Conservation (phyloP, 2,329 filamentous ascomycete genomes). For the Colletotrichum sp. region DNA sequence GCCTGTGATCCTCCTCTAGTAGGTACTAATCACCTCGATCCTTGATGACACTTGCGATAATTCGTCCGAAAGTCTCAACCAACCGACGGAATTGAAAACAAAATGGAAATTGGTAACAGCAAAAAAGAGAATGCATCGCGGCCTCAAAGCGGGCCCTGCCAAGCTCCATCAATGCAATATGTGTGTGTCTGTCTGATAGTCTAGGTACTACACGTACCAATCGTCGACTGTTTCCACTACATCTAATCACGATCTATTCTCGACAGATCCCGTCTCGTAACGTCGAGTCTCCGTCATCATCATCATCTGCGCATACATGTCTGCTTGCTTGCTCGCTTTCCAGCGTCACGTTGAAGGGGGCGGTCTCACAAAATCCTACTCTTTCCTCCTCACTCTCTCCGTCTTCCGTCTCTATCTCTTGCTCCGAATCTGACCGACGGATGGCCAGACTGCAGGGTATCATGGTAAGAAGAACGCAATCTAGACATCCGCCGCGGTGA, state of each 20-base stretch:
- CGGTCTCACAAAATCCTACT: background rate
- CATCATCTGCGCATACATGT: background rate
- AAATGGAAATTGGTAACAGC: background rate
- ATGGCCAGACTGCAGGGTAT: conserved; percentile 17
- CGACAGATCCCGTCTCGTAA: background rate
- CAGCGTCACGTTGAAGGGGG: conserved; percentile 24
- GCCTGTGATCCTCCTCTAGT: background rate
- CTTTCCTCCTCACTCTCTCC: background rate
- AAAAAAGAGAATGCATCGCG: background rate
- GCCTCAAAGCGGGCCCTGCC: background rate
- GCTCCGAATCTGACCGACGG: background rate
- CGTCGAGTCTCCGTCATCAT: background rate
- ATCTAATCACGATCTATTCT: background rate
- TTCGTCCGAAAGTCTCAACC: background rate
- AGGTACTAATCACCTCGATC: background rate
- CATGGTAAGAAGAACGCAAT: conserved; percentile 18
- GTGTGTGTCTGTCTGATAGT: background rate
- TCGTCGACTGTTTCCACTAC: background rate
- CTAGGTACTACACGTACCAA: background rate
- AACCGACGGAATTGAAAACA: background rate
- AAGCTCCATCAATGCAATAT: background rate
- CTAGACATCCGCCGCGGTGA: conserved; percentile 12
- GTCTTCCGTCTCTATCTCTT: background rate
- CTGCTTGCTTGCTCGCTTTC: conserved; percentile 4
- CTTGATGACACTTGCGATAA: background rate